Evolutionary conservation across 1,139 yeast species (phyloP).

Genomic region (Arxiozyma heterogenica): DNA sequence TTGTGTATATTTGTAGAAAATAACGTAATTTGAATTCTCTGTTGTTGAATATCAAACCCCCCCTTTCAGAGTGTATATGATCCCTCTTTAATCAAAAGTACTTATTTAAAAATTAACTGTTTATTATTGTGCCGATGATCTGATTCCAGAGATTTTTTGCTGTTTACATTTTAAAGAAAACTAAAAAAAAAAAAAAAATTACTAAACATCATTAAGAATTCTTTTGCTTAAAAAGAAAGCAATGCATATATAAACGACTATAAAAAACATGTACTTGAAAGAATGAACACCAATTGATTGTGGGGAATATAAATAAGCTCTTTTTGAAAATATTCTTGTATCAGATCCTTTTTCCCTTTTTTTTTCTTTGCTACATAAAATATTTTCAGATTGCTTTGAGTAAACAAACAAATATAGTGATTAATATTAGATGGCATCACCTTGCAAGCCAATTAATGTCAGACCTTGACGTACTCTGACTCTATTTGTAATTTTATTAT

Average conservation of each 20-base stretch:
- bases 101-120: not conserved
- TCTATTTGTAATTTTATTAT: slow-evolving; percentile 53
- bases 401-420: no score
- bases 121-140: not conserved
- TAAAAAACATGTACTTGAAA: no score
- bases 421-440: slow-evolving; percentile 33
- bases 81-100: not conserved
- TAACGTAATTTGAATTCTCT: not conserved
- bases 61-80: not conserved
- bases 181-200: no score
- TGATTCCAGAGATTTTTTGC: not conserved
- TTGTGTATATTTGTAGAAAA: not conserved
- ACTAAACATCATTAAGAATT: not conserved
- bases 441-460: slow-evolving; percentile 68
- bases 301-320: not conserved
- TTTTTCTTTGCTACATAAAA: not conserved
- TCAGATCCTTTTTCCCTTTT: not conserved
- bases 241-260: not conserved
- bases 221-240: not conserved
- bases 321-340: not conserved
- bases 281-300: not conserved
- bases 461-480: slow-evolving; percentile 48
- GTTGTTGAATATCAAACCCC: not conserved
- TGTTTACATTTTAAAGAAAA: slow-evolving; percentile 1
- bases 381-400: not conserved